phyloP scores from a whole-genome alignment of 495 filamentous ascomycete species.

The Penicillium verhagenii region DNA sequence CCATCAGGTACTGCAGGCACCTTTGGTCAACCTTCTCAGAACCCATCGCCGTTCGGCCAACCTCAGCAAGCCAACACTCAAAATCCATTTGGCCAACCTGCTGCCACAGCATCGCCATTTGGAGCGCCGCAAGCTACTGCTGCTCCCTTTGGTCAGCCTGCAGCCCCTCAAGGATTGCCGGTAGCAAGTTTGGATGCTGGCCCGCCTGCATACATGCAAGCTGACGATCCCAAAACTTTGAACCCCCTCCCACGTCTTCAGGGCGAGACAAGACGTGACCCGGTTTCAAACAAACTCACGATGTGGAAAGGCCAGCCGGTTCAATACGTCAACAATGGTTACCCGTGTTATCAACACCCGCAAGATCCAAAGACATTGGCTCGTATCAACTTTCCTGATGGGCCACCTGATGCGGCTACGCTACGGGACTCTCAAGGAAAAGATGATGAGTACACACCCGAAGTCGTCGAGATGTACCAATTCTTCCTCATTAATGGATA shows the following conservation, averaged over 20 bases:
- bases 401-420: slow-evolving; percentile 55
- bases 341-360: slow-evolving; percentile 49
- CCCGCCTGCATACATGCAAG: slow-evolving; percentile 31
- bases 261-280: slow-evolving; percentile 40
- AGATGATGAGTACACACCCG: slow-evolving; percentile 43
- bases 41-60: slow-evolving; percentile 15
- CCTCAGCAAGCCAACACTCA: slow-evolving; percentile 16
- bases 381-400: slow-evolving; percentile 68
- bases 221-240: slow-evolving; percentile 29
- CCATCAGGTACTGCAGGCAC: slow-evolving; percentile 19
- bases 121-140: slow-evolving; percentile 21
- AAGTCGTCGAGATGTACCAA: slow-evolving; percentile 56
- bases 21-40: slow-evolving; percentile 28
- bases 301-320: slow-evolving; percentile 58
- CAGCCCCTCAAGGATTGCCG: slow-evolving; percentile 19
- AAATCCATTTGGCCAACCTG: slow-evolving; percentile 40
- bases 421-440: slow-evolving; percentile 39
- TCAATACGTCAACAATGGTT: slow-evolving; percentile 45
- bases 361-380: slow-evolving; percentile 48
- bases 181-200: slow-evolving; percentile 21
- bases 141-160: slow-evolving; percentile 31
- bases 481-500: slow-evolving; percentile 57
- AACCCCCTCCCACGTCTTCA: slow-evolving; percentile 38
- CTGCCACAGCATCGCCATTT: slow-evolving; percentile 13
- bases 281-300: slow-evolving; percentile 33